A percentile compares a stretch with the other conserved stretches of the same genome.
Conservation (phyloP, 371 early-diverging fungal species). For the Circinella minor region DNA sequence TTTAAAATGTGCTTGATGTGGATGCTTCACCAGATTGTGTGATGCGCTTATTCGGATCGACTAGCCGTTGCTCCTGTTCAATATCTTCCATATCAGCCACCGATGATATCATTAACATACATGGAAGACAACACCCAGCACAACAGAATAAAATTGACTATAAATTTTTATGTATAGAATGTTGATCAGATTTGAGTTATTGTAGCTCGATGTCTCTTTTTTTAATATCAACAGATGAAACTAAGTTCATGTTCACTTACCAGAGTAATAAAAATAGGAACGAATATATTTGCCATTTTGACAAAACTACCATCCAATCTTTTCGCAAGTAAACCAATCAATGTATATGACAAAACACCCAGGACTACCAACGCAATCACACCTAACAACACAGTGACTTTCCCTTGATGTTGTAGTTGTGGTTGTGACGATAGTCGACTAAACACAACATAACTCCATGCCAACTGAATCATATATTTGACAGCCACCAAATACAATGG, state of each 20-base stretch:
- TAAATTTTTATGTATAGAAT: no score
- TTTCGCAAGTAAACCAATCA: conserved; percentile 73
- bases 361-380: conserved; percentile 55
- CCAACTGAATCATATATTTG: conserved; percentile 59
- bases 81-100: conserved; percentile 35
- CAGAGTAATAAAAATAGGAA: conserved; percentile 82
- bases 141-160: conserved; percentile 69
- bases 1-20: conserved; percentile 11
- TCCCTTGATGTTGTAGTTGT: conserved; percentile 58
- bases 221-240: background rate
- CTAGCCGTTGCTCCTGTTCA: conserved; percentile 26
- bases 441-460: conserved; percentile 49
- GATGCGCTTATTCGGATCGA: conserved; percentile 34
- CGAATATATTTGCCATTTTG: conserved; percentile 68
- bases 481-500: conserved; percentile 76
- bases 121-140: conserved; percentile 78
- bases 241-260: conserved; percentile 18
- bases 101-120: conserved; percentile 43
- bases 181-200: background rate
- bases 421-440: conserved; percentile 50
- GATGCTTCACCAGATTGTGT: conserved; percentile 19
- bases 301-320: conserved; percentile 63
- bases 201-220: background rate
- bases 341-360: conserved; percentile 66
- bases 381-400: conserved; percentile 53